A percentile compares a stretch with the other conserved stretches of the same genome.
Conservation (phyloP, 2,329 filamentous ascomycete species). For the Hymenoscyphus fructigenus region DNA sequence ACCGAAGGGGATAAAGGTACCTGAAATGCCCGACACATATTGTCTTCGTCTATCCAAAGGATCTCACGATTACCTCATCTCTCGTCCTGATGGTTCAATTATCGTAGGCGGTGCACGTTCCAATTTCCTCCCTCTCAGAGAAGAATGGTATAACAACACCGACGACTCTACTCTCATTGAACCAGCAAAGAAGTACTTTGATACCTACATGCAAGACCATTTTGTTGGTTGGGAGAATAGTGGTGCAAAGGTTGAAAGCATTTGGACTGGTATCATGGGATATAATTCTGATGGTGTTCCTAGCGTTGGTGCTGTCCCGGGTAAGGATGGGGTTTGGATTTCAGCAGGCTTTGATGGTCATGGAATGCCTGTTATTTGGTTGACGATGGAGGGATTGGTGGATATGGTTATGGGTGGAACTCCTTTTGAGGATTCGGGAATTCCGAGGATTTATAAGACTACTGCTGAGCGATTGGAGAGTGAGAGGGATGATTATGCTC, state of each 20-base stretch:
- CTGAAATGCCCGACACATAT: constrained; percentile 5
- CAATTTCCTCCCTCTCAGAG: constrained; percentile 35
- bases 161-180: constrained; percentile 49
- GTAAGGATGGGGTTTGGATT: constrained; percentile 42
- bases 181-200: constrained; percentile 44
- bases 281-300: constrained; percentile 44
- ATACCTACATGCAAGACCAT: constrained; percentile 47
- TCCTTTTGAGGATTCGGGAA: neutral
- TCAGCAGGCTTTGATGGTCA: constrained; percentile 51
- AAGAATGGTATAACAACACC: constrained; percentile 47
- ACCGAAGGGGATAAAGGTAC: constrained; percentile 3
- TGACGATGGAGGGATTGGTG: constrained; percentile 5
- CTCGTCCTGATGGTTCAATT: constrained; percentile 35
- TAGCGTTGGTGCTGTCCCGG: constrained; percentile 46
- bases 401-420: constrained; percentile 1
- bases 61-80: constrained; percentile 54
- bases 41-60: constrained; percentile 38
- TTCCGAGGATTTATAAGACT: constrained; percentile 9
- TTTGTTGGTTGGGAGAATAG: constrained; percentile 51
- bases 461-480: constrained; percentile 5
- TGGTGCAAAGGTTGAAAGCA: constrained; percentile 37
- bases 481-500: constrained; percentile 1
- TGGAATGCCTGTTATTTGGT: constrained; percentile 44
- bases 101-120: constrained; percentile 43
- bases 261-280: constrained; percentile 40